Conservation (phyloP, 139 green algal species). For the Pseudopediastrum boryanum region DNA sequence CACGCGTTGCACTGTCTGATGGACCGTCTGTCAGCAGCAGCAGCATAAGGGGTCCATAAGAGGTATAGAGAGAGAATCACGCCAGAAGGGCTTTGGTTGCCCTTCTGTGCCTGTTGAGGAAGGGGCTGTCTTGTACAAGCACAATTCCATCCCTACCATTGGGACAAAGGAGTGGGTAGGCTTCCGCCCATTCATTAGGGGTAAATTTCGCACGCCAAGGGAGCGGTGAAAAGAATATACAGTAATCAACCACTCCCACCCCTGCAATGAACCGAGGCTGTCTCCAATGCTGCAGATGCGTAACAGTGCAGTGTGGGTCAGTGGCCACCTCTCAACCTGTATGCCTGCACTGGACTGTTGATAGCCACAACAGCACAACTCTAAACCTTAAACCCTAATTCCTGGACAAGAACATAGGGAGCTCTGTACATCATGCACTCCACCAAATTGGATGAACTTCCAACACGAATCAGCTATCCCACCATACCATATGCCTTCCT, state of each 20-base stretch:
- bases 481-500: too few relatives aligned
- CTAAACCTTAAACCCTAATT: background rate
- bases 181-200: too few relatives aligned
- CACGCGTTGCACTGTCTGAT: conserved; percentile 71
- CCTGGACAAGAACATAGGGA: background rate
- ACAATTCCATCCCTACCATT: too few relatives aligned
- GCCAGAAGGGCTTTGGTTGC: too few relatives aligned
- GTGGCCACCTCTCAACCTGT: background rate
- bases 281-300: too few relatives aligned
- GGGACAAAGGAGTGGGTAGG: too few relatives aligned
- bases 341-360: conserved; percentile 1
- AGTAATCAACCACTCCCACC: too few relatives aligned
- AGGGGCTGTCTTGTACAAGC: background rate
- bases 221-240: background rate
- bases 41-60: background rate
- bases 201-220: background rate
- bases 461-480: too few relatives aligned
- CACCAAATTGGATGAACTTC: too few relatives aligned
- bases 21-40: conserved; percentile 42
- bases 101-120: background rate
- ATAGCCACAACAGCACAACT: background rate
- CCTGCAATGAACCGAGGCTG: too few relatives aligned
- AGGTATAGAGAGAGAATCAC: background rate
- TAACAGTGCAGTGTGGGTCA: background rate
- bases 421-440: too few relatives aligned